phyloP scores from a whole-genome alignment of 1,284 basidiomycete genomes.

The Phenoliferia sp. region DNA sequence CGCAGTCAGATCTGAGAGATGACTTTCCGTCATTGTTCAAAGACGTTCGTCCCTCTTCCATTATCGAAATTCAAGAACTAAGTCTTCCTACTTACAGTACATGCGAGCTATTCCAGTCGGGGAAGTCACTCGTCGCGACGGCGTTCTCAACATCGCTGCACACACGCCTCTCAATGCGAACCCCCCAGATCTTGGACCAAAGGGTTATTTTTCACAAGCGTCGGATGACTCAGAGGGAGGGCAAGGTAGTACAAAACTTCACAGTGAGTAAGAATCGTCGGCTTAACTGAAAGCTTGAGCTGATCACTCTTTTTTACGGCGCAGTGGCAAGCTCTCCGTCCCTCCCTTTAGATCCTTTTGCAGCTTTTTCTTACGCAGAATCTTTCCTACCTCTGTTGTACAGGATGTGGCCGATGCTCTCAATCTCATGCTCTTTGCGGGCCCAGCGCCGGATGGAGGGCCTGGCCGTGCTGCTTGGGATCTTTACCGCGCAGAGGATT shows the following conservation, averaged over 20 bases:
- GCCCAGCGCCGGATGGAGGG: constrained; percentile 56
- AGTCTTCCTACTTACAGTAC: constrained; percentile 47
- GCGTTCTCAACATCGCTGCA: constrained; percentile 72
- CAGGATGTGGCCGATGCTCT: constrained; percentile 86
- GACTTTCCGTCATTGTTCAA: constrained; percentile 81
- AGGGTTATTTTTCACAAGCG: constrained; percentile 51
- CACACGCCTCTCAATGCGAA: constrained; percentile 81
- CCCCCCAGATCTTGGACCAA: constrained; percentile 77
- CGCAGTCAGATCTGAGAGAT: constrained; percentile 72
- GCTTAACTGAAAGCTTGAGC: not conserved
- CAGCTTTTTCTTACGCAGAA: not conserved
- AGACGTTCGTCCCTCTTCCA: constrained; percentile 47
- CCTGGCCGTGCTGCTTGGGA: constrained; percentile 89
- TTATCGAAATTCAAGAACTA: not conserved
- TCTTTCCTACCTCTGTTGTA: not conserved
- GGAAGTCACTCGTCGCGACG: constrained; percentile 80
- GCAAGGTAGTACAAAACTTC: constrained; percentile 77
- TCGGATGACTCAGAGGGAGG: constrained; percentile 53
- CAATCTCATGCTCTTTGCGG: constrained; percentile 81
- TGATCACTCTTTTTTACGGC: not conserved
- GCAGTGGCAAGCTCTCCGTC: too few species aligned
- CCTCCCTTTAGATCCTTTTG: not conserved
- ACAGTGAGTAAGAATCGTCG: constrained; percentile 59
- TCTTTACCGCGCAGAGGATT: constrained; percentile 75
- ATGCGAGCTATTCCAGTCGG: constrained; percentile 75